A percentile compares a stretch with the other conserved stretches of the same genome.
These are phyloP conservation scores for Paraphoma chrysanthemicola DNA, from an alignment of 2,329 filamentous ascomycete species.

Conservation along the genomic window DNA sequence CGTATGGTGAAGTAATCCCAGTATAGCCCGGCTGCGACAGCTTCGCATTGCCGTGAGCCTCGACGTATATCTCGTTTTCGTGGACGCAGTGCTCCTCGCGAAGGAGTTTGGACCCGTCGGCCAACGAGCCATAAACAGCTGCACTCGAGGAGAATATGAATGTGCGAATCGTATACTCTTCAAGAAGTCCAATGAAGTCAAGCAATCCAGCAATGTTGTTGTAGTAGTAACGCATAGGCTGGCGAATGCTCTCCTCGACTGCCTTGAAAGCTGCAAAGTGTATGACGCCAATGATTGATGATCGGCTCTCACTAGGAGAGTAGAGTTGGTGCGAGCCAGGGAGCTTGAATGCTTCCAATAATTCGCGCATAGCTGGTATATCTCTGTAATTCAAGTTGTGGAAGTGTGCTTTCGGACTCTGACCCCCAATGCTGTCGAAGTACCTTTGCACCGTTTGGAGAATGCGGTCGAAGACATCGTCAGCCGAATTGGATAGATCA, in stretches of 20 bases:
- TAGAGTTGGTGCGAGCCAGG: constrained; percentile 1
- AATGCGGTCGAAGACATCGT: constrained; percentile 37
- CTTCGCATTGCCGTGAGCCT: not conserved
- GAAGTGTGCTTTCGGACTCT: constrained; percentile 48
- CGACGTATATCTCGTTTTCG: constrained; percentile 35
- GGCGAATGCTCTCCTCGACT: constrained; percentile 64
- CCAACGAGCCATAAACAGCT: constrained; percentile 63
- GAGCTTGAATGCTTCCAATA: constrained; percentile 1
- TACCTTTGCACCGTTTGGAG: not conserved
- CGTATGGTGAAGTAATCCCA: constrained; percentile 65
- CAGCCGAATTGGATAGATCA: constrained; percentile 48
- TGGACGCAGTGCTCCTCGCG: constrained; percentile 59
- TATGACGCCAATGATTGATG: constrained; percentile 64
- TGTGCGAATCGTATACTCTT: constrained; percentile 64
- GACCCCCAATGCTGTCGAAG: not conserved
- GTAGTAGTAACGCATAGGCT: constrained; percentile 67
- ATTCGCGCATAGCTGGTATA: constrained; percentile 5
- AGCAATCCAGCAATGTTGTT: constrained; percentile 69
- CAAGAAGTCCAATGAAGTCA: constrained; percentile 61
- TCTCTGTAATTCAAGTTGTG: constrained; percentile 53
- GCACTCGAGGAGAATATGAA: constrained; percentile 71
- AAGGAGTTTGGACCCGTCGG: constrained; percentile 50
- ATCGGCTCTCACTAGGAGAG: constrained; percentile 24
- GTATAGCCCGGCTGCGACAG: constrained; percentile 10
- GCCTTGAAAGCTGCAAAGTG: constrained; percentile 72